Base-by-base conservation (phyloP, 2,329 filamentous ascomycete genomes). In the Ploettnerulaceae sp. region DNA sequence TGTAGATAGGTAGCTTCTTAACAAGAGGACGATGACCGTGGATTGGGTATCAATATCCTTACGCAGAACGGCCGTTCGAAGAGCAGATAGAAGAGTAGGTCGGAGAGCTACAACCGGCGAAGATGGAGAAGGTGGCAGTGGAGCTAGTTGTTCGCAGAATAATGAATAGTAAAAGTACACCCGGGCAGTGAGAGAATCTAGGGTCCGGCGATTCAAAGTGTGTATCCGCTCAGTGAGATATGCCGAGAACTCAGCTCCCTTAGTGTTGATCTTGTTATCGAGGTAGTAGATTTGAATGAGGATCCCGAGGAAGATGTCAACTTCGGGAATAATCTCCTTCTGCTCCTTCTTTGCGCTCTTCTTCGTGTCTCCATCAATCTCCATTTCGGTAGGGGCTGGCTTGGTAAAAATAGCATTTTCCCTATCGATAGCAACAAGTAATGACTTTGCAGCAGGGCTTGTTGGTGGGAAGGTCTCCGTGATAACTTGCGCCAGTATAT, bases 31-130 rank as follows among this genome's bases (percentile, higher is more conserved):
- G 57, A 95, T 97, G 58, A 97, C 89, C 0, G 91, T 89, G 21
- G 93, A 89, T 71, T 97, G 91, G n/a, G 88, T 96, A 62, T 98
- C 93, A 56, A 89, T 82, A 67, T 98, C 93, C 72, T 97, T 97
- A 60, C 93, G 85, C 54, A 98, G 76, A 21, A 97, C 93, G n/a
- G 93, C 88, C 35, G 91, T 97, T 62, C 93, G 82, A 49, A 98
- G 81, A 14, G 90, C 91, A 44, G 87, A 82, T 45, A 98, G 81
- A 40, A 98, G 78, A 53, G 82, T 84, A 46, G 90, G 88, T 49
- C 93, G 85, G 62, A 95, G 89, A 31, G 84, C 77, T 52, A 96
- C 86, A 56, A 95, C 81, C 3, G 89, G 85, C 5, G 90, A 95
- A 61, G 88, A 84, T 46, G 89, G 85, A 42, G 90, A 96, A 18